Percentiles rank a stretch among this genome's conserved stretches.
Evolutionary conservation across 1,284 basidiomycete genomes (phyloP).

Genomic region (Apiotrichum brassicae): DNA sequence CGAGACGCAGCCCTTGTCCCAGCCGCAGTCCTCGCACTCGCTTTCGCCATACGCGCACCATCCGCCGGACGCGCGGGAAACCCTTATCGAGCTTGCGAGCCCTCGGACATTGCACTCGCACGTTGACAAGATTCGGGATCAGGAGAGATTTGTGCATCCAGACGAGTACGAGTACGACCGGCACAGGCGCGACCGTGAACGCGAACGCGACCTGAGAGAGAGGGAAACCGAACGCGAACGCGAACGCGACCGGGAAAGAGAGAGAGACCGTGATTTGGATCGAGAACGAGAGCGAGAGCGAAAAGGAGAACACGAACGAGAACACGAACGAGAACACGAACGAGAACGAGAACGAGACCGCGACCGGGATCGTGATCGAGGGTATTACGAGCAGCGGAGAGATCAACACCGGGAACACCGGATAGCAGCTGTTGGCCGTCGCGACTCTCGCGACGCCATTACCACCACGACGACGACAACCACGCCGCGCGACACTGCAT

Average conservation of each 20-base stretch:
- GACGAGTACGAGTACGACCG: slow-evolving; percentile 2
- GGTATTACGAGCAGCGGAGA: not conserved
- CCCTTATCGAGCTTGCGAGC: not conserved
- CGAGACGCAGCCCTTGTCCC: not conserved
- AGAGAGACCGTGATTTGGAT: not conserved
- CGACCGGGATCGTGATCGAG: not conserved
- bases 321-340: not conserved
- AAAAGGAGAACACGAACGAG: not conserved
- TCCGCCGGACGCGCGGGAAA: not conserved
- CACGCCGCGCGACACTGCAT: not conserved
- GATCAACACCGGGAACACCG: no score
- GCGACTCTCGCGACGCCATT: not conserved
- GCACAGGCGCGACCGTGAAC: not conserved
- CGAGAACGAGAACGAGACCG: not conserved
- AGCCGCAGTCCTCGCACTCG: not conserved
- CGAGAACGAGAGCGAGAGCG: not conserved
- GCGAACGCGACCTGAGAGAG: not conserved
- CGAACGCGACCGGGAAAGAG: not conserved
- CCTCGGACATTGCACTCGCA: not conserved
- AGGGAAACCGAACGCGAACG: not conserved
- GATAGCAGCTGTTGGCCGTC: no score
- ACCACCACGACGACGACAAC: not conserved
- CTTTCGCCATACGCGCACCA: not conserved
- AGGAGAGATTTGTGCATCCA: not conserved
- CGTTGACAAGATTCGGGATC: not conserved